Conservation (phyloP, 2,329 filamentous ascomycete genomes). For the Tolypocladium tropicale region DNA sequence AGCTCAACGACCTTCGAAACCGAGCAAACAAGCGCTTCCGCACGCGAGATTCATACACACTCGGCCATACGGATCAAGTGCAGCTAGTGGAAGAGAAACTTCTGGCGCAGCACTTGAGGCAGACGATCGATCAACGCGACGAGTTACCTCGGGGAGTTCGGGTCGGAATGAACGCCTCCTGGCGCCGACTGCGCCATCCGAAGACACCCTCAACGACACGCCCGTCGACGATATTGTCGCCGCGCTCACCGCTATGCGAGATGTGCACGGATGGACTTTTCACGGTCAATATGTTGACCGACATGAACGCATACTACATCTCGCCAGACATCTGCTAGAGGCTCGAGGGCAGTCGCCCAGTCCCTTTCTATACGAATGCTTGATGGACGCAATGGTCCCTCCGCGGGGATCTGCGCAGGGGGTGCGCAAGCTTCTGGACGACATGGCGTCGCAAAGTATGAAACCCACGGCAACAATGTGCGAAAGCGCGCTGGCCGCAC, state of each 20-base stretch:
- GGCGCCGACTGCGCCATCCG: slow-evolving; percentile 7
- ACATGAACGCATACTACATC: slow-evolving; percentile 18
- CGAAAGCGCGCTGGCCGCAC: slow-evolving; percentile 58
- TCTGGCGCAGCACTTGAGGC: not conserved
- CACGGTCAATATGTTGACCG: slow-evolving; percentile 11
- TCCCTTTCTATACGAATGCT: slow-evolving; percentile 56
- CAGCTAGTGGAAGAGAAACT: not conserved
- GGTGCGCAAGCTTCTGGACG: slow-evolving; percentile 53
- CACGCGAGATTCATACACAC: slow-evolving; percentile 4
- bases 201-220: slow-evolving; percentile 7
- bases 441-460: slow-evolving; percentile 57
- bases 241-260: slow-evolving; percentile 17
- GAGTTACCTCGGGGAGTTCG: not conserved
- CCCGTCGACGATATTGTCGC: slow-evolving; percentile 14
- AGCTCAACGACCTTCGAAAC: not conserved
- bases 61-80: slow-evolving; percentile 9
- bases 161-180: slow-evolving; percentile 10
- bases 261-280: slow-evolving; percentile 8
- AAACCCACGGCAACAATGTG: slow-evolving; percentile 56
- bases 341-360: slow-evolving; percentile 45
- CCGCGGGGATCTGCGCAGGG: slow-evolving; percentile 56
- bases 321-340: slow-evolving; percentile 50
- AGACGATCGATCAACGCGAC: not conserved
- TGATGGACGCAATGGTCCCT: slow-evolving; percentile 63
- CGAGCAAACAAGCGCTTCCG: not conserved